These are phyloP conservation scores for Sporobolomyces phaffii DNA, from an alignment of 768 basidiomycete species.

Conservation along the genomic window DNA sequence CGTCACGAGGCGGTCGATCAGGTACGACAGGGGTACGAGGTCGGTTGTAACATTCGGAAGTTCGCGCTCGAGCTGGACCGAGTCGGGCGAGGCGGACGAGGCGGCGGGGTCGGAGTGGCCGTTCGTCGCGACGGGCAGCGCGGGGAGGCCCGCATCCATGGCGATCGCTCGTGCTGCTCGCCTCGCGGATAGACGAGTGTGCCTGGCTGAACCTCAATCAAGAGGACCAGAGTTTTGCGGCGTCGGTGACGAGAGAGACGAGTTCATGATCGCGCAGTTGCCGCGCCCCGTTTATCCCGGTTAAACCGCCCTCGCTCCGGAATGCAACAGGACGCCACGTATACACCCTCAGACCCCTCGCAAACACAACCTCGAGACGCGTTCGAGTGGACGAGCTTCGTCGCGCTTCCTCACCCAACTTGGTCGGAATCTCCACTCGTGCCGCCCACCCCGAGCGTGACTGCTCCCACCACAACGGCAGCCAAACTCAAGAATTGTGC, in stretches of 20 bases:
- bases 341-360: too few relatives aligned
- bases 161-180: too few relatives aligned
- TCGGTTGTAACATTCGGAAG: slow-evolving; percentile 62
- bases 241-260: not conserved
- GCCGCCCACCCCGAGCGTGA: too few relatives aligned
- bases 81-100: not conserved
- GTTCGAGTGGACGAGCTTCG: too few relatives aligned
- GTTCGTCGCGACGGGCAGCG: not conserved
- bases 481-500: not conserved
- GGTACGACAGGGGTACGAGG: slow-evolving; percentile 65
- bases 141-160: not conserved
- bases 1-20: slow-evolving; percentile 70
- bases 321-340: too few relatives aligned
- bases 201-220: not conserved
- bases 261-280: not conserved
- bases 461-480: too few relatives aligned
- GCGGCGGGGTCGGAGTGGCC: not conserved
- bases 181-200: too few relatives aligned
- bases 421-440: too few relatives aligned
- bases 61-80: not conserved
- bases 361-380: too few relatives aligned
- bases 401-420: too few relatives aligned
- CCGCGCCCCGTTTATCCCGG: too few relatives aligned
- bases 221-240: not conserved
- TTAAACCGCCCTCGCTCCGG: too few relatives aligned